A percentile compares a stretch with the other conserved stretches of the same genome.
phyloP scores from a whole-genome alignment of 345 rosid genomes.

The Sisymbrium altissimum region DNA sequence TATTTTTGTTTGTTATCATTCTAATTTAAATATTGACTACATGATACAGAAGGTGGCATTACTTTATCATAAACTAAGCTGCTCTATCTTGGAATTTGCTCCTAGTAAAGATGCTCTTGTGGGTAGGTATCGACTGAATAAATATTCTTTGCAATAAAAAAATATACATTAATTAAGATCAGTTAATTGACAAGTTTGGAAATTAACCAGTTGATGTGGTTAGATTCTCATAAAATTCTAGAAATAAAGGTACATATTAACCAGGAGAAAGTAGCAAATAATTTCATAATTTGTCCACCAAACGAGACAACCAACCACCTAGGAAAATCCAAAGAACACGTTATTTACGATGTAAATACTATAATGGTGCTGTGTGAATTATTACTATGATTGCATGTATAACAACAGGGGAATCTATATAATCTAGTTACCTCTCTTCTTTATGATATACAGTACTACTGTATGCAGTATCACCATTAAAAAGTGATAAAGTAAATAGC shows the following conservation, averaged over 20 bases:
- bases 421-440: no score
- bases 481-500: no score
- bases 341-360: not conserved
- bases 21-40: not conserved
- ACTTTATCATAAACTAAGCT: not conserved
- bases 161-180: not conserved
- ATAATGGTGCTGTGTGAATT: not conserved
- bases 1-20: not conserved
- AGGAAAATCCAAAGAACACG: not conserved
- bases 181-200: constrained; percentile 1
- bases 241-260: not conserved
- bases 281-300: not conserved
- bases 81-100: constrained; percentile 24
- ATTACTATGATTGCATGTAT: no score
- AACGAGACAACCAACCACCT: not conserved
- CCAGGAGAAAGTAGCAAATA: not conserved
- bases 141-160: constrained; percentile 2
- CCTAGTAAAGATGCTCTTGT: constrained; percentile 27
- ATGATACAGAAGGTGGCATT: not conserved
- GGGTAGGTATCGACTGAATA: constrained; percentile 22
- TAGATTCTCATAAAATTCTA: not conserved
- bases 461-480: no score
- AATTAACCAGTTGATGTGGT: constrained; percentile 12
- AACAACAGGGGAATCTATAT: no score
- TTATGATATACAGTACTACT: no score